Conservation (phyloP, 352 stramenopile genomes). For the Phytopythium cucurbitacearum region DNA sequence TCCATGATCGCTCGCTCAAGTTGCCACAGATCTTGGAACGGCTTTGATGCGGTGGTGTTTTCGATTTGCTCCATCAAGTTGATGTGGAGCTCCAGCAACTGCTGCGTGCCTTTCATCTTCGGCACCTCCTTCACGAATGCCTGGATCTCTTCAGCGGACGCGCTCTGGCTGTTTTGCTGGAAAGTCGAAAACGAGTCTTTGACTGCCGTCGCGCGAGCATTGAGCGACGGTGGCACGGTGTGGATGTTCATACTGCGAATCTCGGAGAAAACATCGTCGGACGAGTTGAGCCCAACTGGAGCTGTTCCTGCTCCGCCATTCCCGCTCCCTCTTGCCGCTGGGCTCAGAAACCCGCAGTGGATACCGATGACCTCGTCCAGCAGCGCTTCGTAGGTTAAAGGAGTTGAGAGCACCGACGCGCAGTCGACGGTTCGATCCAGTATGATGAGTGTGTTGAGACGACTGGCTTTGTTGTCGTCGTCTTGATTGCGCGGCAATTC, state of each 20-base stretch:
- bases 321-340: conserved; percentile 17
- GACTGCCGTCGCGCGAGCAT: conserved; percentile 40
- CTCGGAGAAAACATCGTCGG: conserved; percentile 45
- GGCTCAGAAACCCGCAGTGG: conserved; percentile 50
- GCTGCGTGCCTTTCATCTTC: conserved; percentile 50
- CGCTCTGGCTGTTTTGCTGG: conserved; percentile 34
- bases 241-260: conserved; percentile 68
- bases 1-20: conserved; percentile 73
- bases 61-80: conserved; percentile 53
- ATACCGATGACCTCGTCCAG: conserved; percentile 63
- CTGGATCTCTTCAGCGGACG: conserved; percentile 57
- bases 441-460: conserved; percentile 58
- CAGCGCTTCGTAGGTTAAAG: conserved; percentile 69
- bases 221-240: conserved; percentile 40
- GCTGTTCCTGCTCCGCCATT: conserved; percentile 5
- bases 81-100: conserved; percentile 55
- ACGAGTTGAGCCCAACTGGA: conserved; percentile 53
- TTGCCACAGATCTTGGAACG: conserved; percentile 62
- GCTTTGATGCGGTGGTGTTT: conserved; percentile 29
- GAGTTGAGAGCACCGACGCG: conserved; percentile 56
- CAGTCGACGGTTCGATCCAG: conserved; percentile 71
- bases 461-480: conserved; percentile 7
- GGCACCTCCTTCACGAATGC: conserved; percentile 68
- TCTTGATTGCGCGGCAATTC: not conserved
- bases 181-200: conserved; percentile 56